Evolutionary conservation across 768 basidiomycete species (phyloP), one percentile per base, ranked within the genome.

Genomic region (Filobasidium wieringae): DNA sequence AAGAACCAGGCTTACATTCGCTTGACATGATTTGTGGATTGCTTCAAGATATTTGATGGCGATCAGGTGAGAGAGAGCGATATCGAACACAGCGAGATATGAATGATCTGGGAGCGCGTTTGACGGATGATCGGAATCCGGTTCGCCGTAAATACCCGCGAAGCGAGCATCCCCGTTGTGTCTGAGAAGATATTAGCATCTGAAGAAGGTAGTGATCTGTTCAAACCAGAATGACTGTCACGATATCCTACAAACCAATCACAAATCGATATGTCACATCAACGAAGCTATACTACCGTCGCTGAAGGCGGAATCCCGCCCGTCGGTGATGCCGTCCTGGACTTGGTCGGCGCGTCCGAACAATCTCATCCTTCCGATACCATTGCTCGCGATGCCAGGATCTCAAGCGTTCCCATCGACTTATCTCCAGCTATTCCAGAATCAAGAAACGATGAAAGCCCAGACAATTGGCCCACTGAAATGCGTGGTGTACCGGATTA

Each of bases 241-340:
- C n/a, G n/a, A 30, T n/a, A 5, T 12, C n/a, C 50, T 17, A 30
- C 50, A 9, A 29, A 24, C 17, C 47, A 31, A 26, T 15, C 47
- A 12, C 19, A 30, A 30, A 11, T 29, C 31, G 41, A 27, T 40
- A 59, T 59, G 58, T 53, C 58, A 12, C 51, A 53, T 17, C 43
- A 50, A 36, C 41, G 32, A 47, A 57, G 43, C 32, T 33, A 32
- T 6, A 30, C 37, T 22, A 59, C 39, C 37, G 41, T 59, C 26
- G 30, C 52, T 22, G 58, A 59, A 53, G 58, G 58, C 29, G 58
- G 51, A n/a, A 59, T 59, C 51, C 55, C 55, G 1, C 26, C 55
- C 43, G 27, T 19, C 11, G 30, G 34, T 8, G 32, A 34, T 32
- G 7, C 41, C 43, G 34, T 53, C 17, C 58, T 53, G 51, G 32